A percentile compares a stretch with the other conserved stretches of the same genome.
Conservation (phyloP, 192 early-diverging fungal species). For the Phycomyces nitens region DNA sequence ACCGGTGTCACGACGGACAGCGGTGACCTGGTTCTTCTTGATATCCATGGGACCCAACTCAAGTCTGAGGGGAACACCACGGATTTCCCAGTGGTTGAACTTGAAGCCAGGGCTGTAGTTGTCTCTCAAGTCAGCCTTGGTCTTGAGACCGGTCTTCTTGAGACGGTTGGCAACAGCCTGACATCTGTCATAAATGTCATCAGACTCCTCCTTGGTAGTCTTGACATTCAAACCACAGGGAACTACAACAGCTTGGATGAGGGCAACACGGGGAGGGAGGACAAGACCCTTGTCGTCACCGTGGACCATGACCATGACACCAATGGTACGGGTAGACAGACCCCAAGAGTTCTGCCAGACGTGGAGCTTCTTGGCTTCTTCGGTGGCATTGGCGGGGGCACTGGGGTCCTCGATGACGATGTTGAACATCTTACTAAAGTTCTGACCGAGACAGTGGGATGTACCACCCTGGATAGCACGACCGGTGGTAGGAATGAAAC, state of each 20-base stretch:
- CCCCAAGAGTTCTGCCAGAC: slow-evolving; percentile 99
- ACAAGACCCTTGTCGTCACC: slow-evolving; percentile 98
- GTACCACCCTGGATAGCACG: slow-evolving; percentile 98
- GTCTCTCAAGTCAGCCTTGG: slow-evolving; percentile 33
- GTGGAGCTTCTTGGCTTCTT: slow-evolving; percentile 65
- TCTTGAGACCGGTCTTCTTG: slow-evolving; percentile 36
- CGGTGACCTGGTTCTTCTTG: slow-evolving; percentile 69
- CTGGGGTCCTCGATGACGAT: slow-evolving; percentile 88
- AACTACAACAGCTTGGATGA: slow-evolving; percentile 86
- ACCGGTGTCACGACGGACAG: slow-evolving; percentile 82
- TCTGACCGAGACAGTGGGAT: slow-evolving; percentile 98
- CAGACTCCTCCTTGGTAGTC: slow-evolving; percentile 72
- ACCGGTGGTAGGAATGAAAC: slow-evolving; percentile 93
- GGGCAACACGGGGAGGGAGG: slow-evolving; percentile 89
- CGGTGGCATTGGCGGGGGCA: slow-evolving; percentile 42
- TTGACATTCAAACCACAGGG: slow-evolving; percentile 92
- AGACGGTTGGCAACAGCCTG: slow-evolving; percentile 35
- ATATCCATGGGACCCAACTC: slow-evolving; percentile 97
- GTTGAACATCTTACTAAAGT: slow-evolving; percentile 99
- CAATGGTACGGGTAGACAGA: slow-evolving; percentile 93
- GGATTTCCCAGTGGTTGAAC: slow-evolving; percentile 97
- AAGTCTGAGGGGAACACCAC: slow-evolving; percentile 94
- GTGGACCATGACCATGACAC: slow-evolving; percentile 99
- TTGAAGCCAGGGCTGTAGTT: slow-evolving; percentile 84
- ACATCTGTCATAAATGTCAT: slow-evolving; percentile 61